Evolutionary conservation across 1,284 basidiomycete species (phyloP), one percentile per base, ranked within the genome.

Genomic region (Porogramme epimiltina): DNA sequence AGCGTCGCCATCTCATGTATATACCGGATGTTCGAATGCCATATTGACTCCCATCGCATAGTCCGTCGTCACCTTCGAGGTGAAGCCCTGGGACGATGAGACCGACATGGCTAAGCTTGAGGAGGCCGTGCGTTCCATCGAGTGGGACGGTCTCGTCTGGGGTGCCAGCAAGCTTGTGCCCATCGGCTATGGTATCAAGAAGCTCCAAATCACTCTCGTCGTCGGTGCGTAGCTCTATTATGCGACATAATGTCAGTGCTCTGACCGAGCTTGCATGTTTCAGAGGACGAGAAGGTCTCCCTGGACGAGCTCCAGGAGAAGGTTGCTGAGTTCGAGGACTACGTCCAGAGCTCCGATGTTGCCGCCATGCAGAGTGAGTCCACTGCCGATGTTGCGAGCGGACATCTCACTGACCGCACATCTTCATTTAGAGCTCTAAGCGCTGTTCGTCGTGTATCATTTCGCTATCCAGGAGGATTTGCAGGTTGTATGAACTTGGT

Each of bases 1-100:
- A n/a, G n/a, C n/a, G n/a, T n/a, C n/a, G n/a, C n/a, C 41, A 52
- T 54, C 48, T 54, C 50, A 55, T 56, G 58, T 54, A 46, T 50
- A 33, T 54, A 58, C 46, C 10, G 10, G 37, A 34, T 26, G 16
- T 24, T 11, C 11, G 53, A 63, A 62, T 49, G 47, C 23, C 37
- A 56, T 55, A 54, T 61, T 66, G 51, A 66, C 55, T 28, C 31
- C 44, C 43, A 48, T 34, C 51, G 16, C 20, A 11, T 68, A 94
- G 92, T 96, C 93, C 61, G 84, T 96, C 57, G 93, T 96, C 48
- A 99, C 97, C 49, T 78, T 98, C 65, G 95, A 98, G 63, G 94
- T 99, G 60, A 99, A 98, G 78, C 96, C 95, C 43, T 96, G 95
- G 96, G 96, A 99, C 71, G 95, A 98, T 72, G 95, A 98, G 80